Base-by-base conservation (phyloP, 2,329 filamentous ascomycete species). In the Xylariaceae sp. region DNA sequence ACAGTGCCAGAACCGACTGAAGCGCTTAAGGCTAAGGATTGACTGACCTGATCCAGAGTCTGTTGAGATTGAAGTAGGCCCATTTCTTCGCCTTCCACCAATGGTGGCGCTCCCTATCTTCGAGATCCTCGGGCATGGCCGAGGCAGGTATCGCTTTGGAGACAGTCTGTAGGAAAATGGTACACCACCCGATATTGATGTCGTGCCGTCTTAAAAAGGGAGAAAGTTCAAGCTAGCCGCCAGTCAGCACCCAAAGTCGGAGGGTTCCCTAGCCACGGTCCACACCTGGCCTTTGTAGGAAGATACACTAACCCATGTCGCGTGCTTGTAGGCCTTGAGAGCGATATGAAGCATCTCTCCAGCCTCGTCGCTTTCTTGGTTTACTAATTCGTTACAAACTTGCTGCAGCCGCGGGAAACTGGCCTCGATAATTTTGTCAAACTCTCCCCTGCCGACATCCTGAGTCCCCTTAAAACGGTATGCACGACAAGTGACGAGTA, bases 61-160 rank as follows among this genome's bases (percentile, higher is more conserved):
- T 86, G 78, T 99, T 99, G 67, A 99, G 78, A 75, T 98, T 98
- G 70, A 95, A 96, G 76, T 97, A 99, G 12, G 94, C 90, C 95
- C 95, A 98, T 77, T 99, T 99, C 87, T 98, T 98, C 63, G 93
- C 91, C 81, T 98, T 99, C 94, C 94, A 99, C 94, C 95, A 99
- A 75, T 97, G 92, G 73, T 96, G 93, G 69, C 89, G 85, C 76
- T 98, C 95, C 56, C 95, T 87, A 71, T 98, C 94, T 56, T 91
- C 87, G 49, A 89, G 78, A 57, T 87, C 91, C 58, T 96, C 92
- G 56, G 81, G 75, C 83, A 98, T 87, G 31, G 93, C 89, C 66
- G 82, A 87, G 53, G 89, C 83, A 4, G 95, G 95, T 31, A 91
- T 87, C 19, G 88, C 79, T 76, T 98, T 98, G 65, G 89, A 88